These are phyloP conservation scores for Trichoderma gracile DNA, from an alignment of 2,329 filamentous ascomycete species.

Conservation along the genomic window DNA sequence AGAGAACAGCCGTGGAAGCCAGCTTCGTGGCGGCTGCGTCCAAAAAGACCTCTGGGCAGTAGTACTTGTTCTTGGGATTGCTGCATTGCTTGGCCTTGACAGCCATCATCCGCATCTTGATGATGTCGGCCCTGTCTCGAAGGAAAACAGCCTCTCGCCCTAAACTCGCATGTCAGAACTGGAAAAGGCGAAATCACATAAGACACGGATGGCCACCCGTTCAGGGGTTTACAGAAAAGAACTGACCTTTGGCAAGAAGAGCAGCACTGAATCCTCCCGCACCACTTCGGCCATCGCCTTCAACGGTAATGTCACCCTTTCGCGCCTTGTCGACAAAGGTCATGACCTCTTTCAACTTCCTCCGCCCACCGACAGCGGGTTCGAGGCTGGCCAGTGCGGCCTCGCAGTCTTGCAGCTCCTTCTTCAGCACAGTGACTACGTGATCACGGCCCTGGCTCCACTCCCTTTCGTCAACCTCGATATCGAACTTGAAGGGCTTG, in stretches of 20 bases:
- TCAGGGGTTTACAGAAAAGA: too few relatives aligned
- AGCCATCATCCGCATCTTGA: conserved; percentile 86
- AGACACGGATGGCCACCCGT: background rate
- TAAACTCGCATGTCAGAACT: conserved; percentile 43
- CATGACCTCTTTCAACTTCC: conserved; percentile 88
- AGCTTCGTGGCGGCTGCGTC: conserved; percentile 95
- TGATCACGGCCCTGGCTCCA: conserved; percentile 87
- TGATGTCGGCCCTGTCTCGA: conserved; percentile 82
- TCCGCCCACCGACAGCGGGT: conserved; percentile 72
- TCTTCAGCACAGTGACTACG: conserved; percentile 76
- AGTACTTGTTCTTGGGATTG: conserved; percentile 84
- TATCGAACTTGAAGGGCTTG: conserved; percentile 98
- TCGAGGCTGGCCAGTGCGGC: conserved; percentile 74
- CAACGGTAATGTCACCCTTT: conserved; percentile 79
- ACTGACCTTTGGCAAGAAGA: conserved; percentile 76
- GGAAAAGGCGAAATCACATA: background rate
- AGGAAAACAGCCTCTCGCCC: conserved; percentile 93
- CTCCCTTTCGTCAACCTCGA: conserved; percentile 88
- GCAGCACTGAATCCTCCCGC: conserved; percentile 92
- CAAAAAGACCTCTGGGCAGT: conserved; percentile 97
- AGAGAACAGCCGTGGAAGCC: conserved; percentile 90
- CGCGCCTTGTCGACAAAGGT: conserved; percentile 86
- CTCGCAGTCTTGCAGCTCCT: conserved; percentile 83
- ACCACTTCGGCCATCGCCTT: conserved; percentile 79
- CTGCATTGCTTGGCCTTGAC: conserved; percentile 90